A percentile compares a stretch with the other conserved stretches of the same genome.
These are phyloP conservation scores for Hypoxylon sp. DNA, from an alignment of 2,329 filamentous ascomycete genomes.

Conservation along the genomic window DNA sequence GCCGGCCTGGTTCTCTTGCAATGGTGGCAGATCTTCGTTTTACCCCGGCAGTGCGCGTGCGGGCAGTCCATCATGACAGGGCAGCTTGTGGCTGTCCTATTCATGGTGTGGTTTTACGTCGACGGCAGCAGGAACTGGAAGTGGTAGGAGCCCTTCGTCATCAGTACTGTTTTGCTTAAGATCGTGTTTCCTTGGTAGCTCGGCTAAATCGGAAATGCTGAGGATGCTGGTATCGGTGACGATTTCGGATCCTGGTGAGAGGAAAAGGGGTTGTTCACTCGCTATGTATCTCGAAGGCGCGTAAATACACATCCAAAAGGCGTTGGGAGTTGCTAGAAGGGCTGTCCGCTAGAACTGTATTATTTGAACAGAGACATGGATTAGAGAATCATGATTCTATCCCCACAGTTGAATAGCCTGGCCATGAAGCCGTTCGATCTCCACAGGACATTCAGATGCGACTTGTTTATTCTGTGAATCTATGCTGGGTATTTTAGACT, in stretches of 20 bases:
- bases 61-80: constrained; percentile 37
- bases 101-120: constrained; percentile 44
- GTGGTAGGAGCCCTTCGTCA: constrained; percentile 42
- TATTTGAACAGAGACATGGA: constrained; percentile 33
- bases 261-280: neutral
- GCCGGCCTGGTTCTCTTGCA: constrained; percentile 37
- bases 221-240: neutral
- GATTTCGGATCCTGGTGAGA: neutral
- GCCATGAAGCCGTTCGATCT: neutral
- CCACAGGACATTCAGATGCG: neutral
- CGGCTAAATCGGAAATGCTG: neutral
- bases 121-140: constrained; percentile 33
- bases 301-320: neutral
- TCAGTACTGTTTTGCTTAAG: constrained; percentile 41
- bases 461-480: constrained; percentile 2
- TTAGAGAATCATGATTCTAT: constrained; percentile 43
- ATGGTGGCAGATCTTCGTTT: constrained; percentile 47
- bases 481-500: constrained; percentile 10
- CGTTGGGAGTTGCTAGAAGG: constrained; percentile 16
- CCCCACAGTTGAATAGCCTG: neutral
- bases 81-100: constrained; percentile 37
- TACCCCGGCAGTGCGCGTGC: constrained; percentile 34
- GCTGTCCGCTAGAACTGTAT: constrained; percentile 24
- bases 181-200: constrained; percentile 44
- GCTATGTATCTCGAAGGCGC: neutral